These are phyloP conservation scores for Thoreauomyces humboldtii DNA, from an alignment of 192 early-diverging fungal genomes.

Conservation along the genomic window DNA sequence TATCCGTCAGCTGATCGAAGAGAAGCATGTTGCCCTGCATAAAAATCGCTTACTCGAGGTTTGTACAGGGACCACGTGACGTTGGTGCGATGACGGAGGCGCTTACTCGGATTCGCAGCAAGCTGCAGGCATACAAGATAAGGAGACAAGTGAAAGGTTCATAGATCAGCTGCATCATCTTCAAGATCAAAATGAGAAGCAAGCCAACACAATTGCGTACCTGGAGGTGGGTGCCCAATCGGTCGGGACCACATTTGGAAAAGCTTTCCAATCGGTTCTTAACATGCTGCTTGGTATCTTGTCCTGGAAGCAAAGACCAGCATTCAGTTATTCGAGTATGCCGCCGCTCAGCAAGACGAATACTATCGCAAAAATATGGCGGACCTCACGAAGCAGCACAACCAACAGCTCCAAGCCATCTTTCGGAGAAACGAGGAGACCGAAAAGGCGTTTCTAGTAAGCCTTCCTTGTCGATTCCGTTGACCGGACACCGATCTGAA, in stretches of 20 bases:
- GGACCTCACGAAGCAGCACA: conserved; percentile 47
- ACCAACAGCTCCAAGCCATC: conserved; percentile 47
- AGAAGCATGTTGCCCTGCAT: conserved; percentile 39
- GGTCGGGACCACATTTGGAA: not conserved
- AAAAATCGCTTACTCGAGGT: conserved; percentile 42
- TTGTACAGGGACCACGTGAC: no score
- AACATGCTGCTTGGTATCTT: not conserved
- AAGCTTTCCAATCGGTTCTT: not conserved
- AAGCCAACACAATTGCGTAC: conserved; percentile 39
- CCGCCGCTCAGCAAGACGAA: conserved; percentile 41
- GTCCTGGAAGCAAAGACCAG: conserved; percentile 27
- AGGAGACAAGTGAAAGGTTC: conserved; percentile 33
- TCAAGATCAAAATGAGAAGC: conserved; percentile 44
- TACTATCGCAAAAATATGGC: conserved; percentile 45
- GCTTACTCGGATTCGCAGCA: conserved; percentile 19
- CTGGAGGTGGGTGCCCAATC: conserved; percentile 41
- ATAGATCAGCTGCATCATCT: conserved; percentile 40
- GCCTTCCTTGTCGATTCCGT: not conserved
- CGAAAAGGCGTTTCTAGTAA: conserved; percentile 43
- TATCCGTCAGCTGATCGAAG: conserved; percentile 40
- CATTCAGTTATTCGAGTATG: conserved; percentile 42
- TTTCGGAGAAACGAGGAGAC: conserved; percentile 45
- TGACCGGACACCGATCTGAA: not conserved
- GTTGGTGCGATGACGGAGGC: not conserved
- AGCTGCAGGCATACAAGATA: conserved; percentile 37